Evolutionary conservation across 176 grass and related monocot genomes (phyloP).

Genomic region (Rhipidocladum racemiflorum): DNA sequence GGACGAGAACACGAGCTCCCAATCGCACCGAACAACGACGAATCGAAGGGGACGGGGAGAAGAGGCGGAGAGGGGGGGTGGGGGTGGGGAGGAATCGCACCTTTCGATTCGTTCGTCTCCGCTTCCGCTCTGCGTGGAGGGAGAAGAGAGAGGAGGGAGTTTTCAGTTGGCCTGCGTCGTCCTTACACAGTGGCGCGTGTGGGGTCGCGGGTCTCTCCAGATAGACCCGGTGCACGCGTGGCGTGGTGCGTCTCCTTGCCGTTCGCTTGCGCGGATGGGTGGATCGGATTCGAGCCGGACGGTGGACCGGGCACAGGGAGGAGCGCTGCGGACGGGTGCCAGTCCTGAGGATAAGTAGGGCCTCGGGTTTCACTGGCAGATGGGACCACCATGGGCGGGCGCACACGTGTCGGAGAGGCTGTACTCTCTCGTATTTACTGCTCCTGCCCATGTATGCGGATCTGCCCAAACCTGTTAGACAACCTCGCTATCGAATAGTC

Average conservation of each 20-base stretch:
- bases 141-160: not conserved
- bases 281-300: not conserved
- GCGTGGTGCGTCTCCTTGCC: fast-evolving
- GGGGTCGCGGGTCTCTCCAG: not conserved
- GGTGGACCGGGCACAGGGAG: not conserved
- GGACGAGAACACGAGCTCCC: not conserved
- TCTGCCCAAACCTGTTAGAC: too few species aligned
- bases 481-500: too few species aligned
- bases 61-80: fast-evolving
- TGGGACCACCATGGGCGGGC: not conserved
- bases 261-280: not conserved
- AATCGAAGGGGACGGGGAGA: not conserved
- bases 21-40: not conserved
- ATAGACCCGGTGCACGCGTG: not conserved
- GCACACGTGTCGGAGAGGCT: not conserved
- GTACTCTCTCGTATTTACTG: not conserved
- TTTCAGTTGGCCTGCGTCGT: not conserved
- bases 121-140: not conserved
- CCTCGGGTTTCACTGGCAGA: not conserved
- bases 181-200: not conserved
- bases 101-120: not conserved
- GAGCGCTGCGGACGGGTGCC: too few species aligned
- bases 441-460: too few species aligned
- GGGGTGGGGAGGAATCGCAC: not conserved
- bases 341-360: not conserved